These are phyloP conservation scores for Herpotrichia juniperi DNA, from an alignment of 2,329 filamentous ascomycete species.

Conservation along the genomic window DNA sequence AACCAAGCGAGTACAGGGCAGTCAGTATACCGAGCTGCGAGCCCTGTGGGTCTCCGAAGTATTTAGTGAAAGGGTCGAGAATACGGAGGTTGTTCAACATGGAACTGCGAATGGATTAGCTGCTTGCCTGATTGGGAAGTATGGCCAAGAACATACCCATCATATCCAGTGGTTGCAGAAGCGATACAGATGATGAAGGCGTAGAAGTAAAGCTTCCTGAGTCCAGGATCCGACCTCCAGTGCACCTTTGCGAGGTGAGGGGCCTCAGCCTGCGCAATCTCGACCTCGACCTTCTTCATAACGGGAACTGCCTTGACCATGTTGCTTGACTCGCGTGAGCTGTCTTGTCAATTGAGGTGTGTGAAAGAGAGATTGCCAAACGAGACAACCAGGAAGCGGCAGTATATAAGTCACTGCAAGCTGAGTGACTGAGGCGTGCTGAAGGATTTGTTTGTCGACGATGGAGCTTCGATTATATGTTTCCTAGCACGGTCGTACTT, in stretches of 20 bases:
- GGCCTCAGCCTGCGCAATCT: conserved; percentile 54
- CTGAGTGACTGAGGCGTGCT: conserved; percentile 9
- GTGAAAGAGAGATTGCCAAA: conserved; percentile 16
- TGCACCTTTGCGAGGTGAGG: conserved; percentile 58
- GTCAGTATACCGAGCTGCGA: conserved; percentile 53
- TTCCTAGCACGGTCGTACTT: conserved; percentile 13
- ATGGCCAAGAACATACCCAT: conserved; percentile 51
- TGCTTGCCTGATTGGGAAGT: not conserved
- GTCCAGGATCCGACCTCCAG: conserved; percentile 62
- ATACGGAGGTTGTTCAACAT: conserved; percentile 54
- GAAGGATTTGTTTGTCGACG: conserved; percentile 21
- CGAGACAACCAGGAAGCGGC: conserved; percentile 18
- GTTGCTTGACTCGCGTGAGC: conserved; percentile 7
- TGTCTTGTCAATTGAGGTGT: conserved; percentile 5
- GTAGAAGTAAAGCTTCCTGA: conserved; percentile 63
- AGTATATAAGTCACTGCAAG: conserved; percentile 24
- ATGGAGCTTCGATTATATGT: conserved; percentile 31
- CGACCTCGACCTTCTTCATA: conserved; percentile 29
- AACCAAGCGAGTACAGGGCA: conserved; percentile 52
- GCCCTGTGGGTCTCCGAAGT: conserved; percentile 47
- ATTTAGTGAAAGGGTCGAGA: conserved; percentile 45
- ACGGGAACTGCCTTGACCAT: conserved; percentile 28
- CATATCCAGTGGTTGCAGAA: conserved; percentile 63
- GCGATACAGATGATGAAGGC: conserved; percentile 59
- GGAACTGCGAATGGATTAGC: conserved; percentile 35